Percentiles rank a stretch among this genome's conserved stretches.
Conservation (phyloP, 2,329 filamentous ascomycete species). For the Cordyceps javanica region DNA sequence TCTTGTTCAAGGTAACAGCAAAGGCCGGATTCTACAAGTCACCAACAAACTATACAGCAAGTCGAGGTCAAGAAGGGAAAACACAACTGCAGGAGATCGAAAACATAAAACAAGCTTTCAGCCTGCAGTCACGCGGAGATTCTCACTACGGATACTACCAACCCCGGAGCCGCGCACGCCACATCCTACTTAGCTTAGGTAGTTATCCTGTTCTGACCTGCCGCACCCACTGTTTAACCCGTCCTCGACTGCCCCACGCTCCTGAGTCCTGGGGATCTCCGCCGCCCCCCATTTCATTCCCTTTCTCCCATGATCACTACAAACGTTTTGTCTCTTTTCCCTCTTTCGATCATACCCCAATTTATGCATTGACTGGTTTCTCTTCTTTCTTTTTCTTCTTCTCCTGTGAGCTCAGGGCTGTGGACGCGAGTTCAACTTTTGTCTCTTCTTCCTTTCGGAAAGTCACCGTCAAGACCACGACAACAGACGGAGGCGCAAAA, state of each 20-base stretch:
- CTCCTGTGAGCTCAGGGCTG: too few relatives aligned
- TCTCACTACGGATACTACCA: background rate
- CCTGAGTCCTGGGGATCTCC: slow-evolving; percentile 3
- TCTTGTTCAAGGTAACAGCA: too few relatives aligned
- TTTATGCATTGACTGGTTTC: background rate
- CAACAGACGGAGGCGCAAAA: background rate
- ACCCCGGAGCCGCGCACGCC: background rate
- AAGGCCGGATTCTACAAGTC: too few relatives aligned
- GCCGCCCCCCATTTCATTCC: slow-evolving; percentile 5
- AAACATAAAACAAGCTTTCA: background rate
- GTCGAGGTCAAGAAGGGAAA: too few relatives aligned
- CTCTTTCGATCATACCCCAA: background rate
- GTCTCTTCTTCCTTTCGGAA: background rate
- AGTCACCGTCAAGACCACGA: background rate
- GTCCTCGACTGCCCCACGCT: slow-evolving; percentile 6
- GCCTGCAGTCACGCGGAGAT: background rate
- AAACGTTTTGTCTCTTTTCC: background rate
- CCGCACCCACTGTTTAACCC: slow-evolving; percentile 6
- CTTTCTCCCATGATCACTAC: background rate
- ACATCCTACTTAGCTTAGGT: too few relatives aligned
- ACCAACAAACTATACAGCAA: too few relatives aligned
- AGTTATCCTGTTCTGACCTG: background rate
- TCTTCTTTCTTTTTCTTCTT: background rate
- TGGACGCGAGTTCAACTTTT: background rate
- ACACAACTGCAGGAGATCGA: too few relatives aligned